Percentiles rank a stretch among this genome's conserved stretches.
phyloP scores from a whole-genome alignment of 306 rosid genomes.

The Phaseolus lunatus region DNA sequence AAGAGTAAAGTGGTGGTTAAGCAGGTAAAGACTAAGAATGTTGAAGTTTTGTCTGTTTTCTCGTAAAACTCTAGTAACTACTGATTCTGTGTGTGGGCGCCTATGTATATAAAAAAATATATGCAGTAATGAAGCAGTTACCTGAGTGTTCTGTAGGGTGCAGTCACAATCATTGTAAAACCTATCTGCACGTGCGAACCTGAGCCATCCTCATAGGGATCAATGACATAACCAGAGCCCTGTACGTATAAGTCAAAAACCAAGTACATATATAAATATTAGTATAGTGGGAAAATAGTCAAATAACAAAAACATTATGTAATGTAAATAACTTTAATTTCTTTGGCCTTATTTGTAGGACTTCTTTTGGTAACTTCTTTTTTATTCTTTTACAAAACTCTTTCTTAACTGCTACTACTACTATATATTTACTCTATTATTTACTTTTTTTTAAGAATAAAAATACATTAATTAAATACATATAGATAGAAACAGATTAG shows the following conservation, averaged over 20 bases:
- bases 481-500: no score
- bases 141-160: conserved; percentile 20
- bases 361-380: background rate
- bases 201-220: conserved; percentile 39
- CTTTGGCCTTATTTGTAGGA: background rate
- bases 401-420: background rate
- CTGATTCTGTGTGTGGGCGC: background rate
- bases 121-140: conserved; percentile 18
- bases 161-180: conserved; percentile 47
- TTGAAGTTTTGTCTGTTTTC: conserved; percentile 44
- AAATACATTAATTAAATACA: no score
- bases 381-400: background rate
- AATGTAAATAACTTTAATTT: conserved; percentile 9
- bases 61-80: background rate
- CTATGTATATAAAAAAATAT: background rate
- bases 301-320: background rate
- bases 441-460: background rate
- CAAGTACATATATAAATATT: background rate
- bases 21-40: conserved; percentile 52
- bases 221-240: conserved; percentile 15
- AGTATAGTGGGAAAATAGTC: background rate
- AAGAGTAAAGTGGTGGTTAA: conserved; percentile 56
- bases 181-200: conserved; percentile 43
- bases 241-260: conserved; percentile 41
- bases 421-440: background rate